Evolutionary conservation across 2,329 filamentous ascomycete species (phyloP).

Genomic region (Microascus cirrosus): DNA sequence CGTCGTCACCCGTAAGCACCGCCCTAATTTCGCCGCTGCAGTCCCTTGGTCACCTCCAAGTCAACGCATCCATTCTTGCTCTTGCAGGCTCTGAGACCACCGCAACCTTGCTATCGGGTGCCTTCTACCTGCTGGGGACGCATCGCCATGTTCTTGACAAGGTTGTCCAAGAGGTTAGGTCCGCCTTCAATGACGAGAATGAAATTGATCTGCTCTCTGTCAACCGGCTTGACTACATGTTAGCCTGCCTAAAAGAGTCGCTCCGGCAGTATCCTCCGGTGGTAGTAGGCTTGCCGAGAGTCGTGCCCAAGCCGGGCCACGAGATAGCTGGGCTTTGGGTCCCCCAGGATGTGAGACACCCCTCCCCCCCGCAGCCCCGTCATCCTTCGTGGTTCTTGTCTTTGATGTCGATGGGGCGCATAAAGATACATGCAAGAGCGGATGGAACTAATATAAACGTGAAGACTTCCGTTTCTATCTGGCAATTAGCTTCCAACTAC

Average conservation of each 20-base stretch:
- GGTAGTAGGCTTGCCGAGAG: background rate
- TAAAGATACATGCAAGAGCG: background rate
- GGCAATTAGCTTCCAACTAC: constrained; percentile 19
- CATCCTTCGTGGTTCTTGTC: too few relatives aligned
- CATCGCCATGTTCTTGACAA: constrained; percentile 10
- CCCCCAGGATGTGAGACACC: background rate
- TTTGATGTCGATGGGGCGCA: background rate
- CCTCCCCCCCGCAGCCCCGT: too few relatives aligned
- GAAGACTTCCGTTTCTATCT: background rate
- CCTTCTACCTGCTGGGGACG: background rate
- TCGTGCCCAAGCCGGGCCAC: background rate
- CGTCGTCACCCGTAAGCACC: background rate
- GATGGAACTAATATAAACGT: background rate
- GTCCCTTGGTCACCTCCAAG: background rate
- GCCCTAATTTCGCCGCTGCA: background rate
- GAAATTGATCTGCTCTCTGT: constrained; percentile 25
- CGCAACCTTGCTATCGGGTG: background rate
- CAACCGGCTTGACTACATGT: constrained; percentile 22
- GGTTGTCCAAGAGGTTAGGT: constrained; percentile 26
- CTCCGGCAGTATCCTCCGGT: constrained; percentile 16
- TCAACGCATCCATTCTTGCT: background rate
- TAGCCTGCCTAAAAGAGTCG: constrained; percentile 27
- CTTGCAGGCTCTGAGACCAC: background rate
- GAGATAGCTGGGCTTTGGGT: background rate
- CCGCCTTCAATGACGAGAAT: constrained; percentile 18